Conservation (phyloP, 768 basidiomycete species). For the Xerocomellus intermedius region DNA sequence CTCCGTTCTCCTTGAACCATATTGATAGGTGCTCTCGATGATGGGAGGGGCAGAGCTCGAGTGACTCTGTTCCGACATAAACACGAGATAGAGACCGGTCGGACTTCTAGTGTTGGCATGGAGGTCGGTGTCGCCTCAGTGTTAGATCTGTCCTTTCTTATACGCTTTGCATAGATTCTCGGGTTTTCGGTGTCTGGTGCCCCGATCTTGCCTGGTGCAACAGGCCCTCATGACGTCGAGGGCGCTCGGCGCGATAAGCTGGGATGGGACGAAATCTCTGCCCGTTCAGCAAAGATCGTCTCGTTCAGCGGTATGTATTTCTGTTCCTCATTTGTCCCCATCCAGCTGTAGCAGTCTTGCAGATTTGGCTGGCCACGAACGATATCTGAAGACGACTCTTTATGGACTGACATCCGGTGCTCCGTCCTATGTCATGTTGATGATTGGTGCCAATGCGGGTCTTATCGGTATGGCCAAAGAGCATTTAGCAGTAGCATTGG, state of each 20-base stretch:
- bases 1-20: conserved; percentile 11
- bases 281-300: conserved; percentile 86
- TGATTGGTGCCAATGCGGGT: conserved; percentile 94
- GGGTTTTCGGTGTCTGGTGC: conserved; percentile 78
- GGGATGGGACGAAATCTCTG: conserved; percentile 94
- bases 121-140: conserved; percentile 59
- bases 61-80: conserved; percentile 94
- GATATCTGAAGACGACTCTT: conserved; percentile 88
- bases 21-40: conserved; percentile 65
- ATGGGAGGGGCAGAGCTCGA: conserved; percentile 78
- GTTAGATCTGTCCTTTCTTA: neutral
- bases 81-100: conserved; percentile 94
- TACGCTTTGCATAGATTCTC: conserved; percentile 57
- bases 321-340: neutral
- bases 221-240: conserved; percentile 57
- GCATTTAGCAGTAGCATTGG: conserved; percentile 92
- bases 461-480: conserved; percentile 93
- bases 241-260: conserved; percentile 79
- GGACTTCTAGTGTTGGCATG: conserved; percentile 96
- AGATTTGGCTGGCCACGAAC: conserved; percentile 96
- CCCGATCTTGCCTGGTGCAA: conserved; percentile 72
- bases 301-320: conserved; percentile 74
- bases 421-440: conserved; percentile 88
- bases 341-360: neutral
- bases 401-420: conserved; percentile 94